Conservation (phyloP, 768 basidiomycete genomes). For the Suillus discolor region DNA sequence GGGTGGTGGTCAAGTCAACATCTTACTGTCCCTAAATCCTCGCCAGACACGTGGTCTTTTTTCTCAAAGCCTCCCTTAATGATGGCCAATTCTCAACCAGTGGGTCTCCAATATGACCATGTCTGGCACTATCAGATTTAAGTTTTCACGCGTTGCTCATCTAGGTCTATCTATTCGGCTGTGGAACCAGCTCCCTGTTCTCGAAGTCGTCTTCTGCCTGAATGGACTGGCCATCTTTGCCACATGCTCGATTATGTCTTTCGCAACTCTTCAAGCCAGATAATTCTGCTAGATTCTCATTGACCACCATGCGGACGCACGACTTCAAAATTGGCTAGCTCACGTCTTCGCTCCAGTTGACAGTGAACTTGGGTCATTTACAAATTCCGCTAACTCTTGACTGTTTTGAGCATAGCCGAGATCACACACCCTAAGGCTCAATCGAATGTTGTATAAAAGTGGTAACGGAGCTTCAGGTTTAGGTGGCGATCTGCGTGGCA, state of each 20-base stretch:
- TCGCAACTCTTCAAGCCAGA: background rate
- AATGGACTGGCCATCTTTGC: background rate
- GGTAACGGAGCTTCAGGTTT: background rate
- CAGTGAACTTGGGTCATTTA: constrained; percentile 1
- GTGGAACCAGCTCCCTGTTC: too few relatives aligned
- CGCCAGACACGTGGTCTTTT: too few relatives aligned
- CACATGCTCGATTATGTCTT: background rate
- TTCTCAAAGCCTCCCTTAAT: too few relatives aligned
- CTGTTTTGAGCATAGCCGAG: background rate
- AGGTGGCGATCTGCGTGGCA: constrained; percentile 15
- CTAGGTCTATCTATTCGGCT: too few relatives aligned
- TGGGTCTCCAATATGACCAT: too few relatives aligned
- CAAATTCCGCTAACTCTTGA: background rate
- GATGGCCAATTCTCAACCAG: too few relatives aligned
- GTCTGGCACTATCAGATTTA: too few relatives aligned
- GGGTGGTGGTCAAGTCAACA: too few relatives aligned
- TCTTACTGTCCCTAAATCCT: too few relatives aligned
- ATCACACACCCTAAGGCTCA: background rate
- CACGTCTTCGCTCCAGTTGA: background rate
- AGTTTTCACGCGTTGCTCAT: too few relatives aligned
- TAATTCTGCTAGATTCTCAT: background rate
- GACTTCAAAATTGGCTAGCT: background rate
- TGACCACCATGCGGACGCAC: background rate
- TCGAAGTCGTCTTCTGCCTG: background rate
- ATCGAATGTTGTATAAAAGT: background rate